Conservation (phyloP, 208 protist genomes). For the Endotrypanum monterogeii region DNA sequence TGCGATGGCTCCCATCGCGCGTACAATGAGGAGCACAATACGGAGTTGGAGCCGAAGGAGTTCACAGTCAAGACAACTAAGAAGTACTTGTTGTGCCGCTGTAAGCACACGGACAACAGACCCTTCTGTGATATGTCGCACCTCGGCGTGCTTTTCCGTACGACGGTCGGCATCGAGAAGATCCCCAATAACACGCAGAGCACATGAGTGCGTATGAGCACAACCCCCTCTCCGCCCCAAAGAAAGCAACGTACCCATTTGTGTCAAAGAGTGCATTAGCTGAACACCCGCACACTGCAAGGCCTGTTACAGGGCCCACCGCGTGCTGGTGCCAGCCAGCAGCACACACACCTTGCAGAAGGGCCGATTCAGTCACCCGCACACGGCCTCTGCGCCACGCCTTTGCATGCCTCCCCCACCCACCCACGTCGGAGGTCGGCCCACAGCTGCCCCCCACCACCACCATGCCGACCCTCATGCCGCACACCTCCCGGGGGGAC, state of each 20-base stretch:
- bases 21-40: conserved; percentile 76
- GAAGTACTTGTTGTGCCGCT: conserved; percentile 72
- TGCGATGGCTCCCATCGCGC: conserved; percentile 70
- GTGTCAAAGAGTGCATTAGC: no score
- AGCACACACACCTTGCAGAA: not conserved
- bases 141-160: conserved; percentile 68
- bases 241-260: no score
- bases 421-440: no score
- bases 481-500: no score
- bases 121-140: conserved; percentile 82
- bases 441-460: no score
- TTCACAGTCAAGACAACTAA: conserved; percentile 59
- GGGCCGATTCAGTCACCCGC: not conserved
- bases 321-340: not conserved
- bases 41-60: conserved; percentile 56
- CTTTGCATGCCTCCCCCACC: no score
- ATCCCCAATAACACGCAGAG: conserved; percentile 8
- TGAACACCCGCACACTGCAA: not conserved
- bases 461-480: no score
- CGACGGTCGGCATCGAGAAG: conserved; percentile 56
- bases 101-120: conserved; percentile 66
- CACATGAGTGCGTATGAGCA: conserved; percentile 5
- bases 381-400: not conserved
- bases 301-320: not conserved
- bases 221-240: not conserved